phyloP scores from a whole-genome alignment of 495 filamentous ascomycete genomes.

The Tuber indicum region DNA sequence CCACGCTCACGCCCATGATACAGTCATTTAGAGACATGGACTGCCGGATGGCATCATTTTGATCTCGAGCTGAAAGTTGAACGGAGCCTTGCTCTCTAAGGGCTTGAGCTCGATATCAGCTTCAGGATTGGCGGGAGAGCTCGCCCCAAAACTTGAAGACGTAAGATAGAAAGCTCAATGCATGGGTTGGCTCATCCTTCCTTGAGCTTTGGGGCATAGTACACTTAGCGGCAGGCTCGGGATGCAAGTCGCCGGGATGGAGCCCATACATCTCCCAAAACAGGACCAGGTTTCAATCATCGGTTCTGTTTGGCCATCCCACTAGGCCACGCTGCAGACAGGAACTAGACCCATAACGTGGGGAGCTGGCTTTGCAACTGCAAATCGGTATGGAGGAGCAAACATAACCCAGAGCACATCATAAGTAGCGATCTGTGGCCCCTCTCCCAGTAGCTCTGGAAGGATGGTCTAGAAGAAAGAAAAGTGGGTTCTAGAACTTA shows the following conservation, averaged over 20 bases:
- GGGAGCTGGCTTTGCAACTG: not conserved
- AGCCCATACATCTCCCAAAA: not conserved
- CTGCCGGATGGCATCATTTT: not conserved
- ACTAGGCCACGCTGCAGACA: not conserved
- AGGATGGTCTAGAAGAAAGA: not conserved
- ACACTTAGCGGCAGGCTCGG: not conserved
- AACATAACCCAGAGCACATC: not conserved
- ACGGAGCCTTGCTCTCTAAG: not conserved
- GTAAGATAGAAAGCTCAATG: not conserved
- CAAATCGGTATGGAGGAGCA: not conserved
- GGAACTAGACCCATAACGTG: not conserved
- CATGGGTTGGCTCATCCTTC: not conserved
- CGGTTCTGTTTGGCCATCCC: not conserved
- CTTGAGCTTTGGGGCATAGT: not conserved
- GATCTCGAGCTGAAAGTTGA: not conserved
- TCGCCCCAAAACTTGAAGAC: not conserved
- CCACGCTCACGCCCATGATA: not conserved
- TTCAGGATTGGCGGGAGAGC: not conserved
- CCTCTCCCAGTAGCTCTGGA: not conserved
- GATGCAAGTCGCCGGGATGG: not conserved
- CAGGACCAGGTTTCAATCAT: not conserved
- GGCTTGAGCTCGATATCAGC: constrained; percentile 1
- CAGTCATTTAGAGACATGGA: constrained; percentile 1
- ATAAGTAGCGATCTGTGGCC: not conserved
- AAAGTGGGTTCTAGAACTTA: not conserved